phyloP scores from a whole-genome alignment of 2,329 filamentous ascomycete genomes.

The Fonsecaea pugnacius region DNA sequence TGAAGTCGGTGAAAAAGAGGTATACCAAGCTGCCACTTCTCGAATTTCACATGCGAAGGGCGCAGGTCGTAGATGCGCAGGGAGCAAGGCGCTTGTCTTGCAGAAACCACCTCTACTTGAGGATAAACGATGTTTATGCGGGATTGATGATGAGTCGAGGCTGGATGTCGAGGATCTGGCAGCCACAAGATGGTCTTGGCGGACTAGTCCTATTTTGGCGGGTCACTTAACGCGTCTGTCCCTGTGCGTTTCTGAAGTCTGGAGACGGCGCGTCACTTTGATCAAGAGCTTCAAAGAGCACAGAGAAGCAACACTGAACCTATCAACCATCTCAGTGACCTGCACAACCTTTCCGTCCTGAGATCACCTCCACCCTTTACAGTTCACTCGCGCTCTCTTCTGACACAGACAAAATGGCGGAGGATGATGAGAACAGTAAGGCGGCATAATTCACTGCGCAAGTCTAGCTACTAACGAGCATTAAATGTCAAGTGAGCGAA shows the following conservation, averaged over 20 bases:
- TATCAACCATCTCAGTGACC: not conserved
- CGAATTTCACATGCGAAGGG: conserved; percentile 4
- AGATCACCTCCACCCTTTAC: not conserved
- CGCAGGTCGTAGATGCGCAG: conserved; percentile 1
- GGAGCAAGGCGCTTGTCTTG: not conserved
- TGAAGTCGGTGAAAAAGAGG: conserved; percentile 18
- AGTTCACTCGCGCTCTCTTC: not conserved
- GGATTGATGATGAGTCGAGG: conserved; percentile 1
- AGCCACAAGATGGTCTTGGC: not conserved
- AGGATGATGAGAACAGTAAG: conserved; percentile 39
- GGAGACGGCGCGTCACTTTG: conserved; percentile 1
- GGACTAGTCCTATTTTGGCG: not conserved
- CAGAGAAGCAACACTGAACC: not conserved
- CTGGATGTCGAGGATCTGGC: not conserved
- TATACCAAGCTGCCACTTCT: not conserved
- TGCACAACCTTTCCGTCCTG: not conserved
- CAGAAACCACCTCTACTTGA: not conserved
- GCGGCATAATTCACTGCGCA: conserved; percentile 9
- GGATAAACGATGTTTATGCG: conserved; percentile 1
- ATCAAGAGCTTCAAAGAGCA: not conserved
- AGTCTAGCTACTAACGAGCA: conserved; percentile 12
- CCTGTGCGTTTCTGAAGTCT: not conserved
- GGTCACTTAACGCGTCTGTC: conserved; percentile 12
- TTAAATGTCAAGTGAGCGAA: conserved; percentile 33
- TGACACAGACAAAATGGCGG: conserved; percentile 33